Evolutionary conservation across 306 rosid genomes (phyloP).

Genomic region (Vigna nakashimae): DNA sequence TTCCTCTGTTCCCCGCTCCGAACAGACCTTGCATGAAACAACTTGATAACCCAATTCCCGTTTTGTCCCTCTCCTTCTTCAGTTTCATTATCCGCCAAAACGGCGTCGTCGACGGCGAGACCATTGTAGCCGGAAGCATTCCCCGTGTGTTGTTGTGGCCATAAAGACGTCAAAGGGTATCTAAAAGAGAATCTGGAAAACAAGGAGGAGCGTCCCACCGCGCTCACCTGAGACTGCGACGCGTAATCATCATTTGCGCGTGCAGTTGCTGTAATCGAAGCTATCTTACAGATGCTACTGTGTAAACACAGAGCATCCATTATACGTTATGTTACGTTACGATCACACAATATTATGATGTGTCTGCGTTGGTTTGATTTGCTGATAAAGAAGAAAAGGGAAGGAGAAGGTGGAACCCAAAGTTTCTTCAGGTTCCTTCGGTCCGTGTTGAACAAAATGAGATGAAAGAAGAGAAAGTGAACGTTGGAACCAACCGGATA

Average conservation of each 20-base stretch:
- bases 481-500: conserved; percentile 33
- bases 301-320: conserved; percentile 69
- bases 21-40: conserved; percentile 53
- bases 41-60: conserved; percentile 68
- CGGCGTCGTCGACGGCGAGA: conserved; percentile 56
- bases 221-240: conserved; percentile 50
- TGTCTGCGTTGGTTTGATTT: not conserved
- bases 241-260: conserved; percentile 43
- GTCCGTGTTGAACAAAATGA: not conserved
- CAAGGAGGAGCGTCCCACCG: conserved; percentile 45
- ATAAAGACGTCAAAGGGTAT: conserved; percentile 57
- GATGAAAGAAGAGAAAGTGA: not conserved
- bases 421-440: not conserved
- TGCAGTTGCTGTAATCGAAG: conserved; percentile 45
- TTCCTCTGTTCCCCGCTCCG: conserved; percentile 46
- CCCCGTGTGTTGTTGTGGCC: conserved; percentile 42
- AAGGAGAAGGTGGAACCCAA: conserved; percentile 6
- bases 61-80: conserved; percentile 38
- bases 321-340: not conserved
- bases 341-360: not conserved
- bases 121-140: conserved; percentile 40
- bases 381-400: not conserved
- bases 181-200: conserved; percentile 62
- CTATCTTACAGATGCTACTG: conserved; percentile 53
- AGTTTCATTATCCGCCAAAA: conserved; percentile 36